Evolutionary conservation across 306 rosid genomes (phyloP).

Genomic region (Purshia tridentata): DNA sequence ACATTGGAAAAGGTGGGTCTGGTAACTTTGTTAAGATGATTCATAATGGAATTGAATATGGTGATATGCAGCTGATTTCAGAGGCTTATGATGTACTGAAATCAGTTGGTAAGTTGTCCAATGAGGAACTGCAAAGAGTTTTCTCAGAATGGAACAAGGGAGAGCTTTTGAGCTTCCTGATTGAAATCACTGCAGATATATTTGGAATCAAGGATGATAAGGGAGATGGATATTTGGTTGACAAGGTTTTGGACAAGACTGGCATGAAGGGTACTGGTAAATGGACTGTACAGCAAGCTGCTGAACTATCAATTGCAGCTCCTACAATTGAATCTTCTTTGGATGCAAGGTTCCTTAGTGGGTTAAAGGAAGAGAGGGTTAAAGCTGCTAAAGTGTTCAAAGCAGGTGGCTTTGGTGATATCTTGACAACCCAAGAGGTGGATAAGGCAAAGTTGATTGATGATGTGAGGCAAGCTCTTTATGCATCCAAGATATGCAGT

Average conservation of each 20-base stretch:
- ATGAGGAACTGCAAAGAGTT: conserved; percentile 63
- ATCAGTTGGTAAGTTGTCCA: conserved; percentile 89
- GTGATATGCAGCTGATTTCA: conserved; percentile 95
- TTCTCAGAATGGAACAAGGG: conserved; percentile 92
- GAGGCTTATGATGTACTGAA: conserved; percentile 91
- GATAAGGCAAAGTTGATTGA: conserved; percentile 75
- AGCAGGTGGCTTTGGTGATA: conserved; percentile 64
- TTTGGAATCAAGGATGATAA: conserved; percentile 87
- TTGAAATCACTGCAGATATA: conserved; percentile 90
- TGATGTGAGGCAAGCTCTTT: conserved; percentile 89
- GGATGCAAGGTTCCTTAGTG: conserved; percentile 94
- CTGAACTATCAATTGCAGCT: conserved; percentile 88
- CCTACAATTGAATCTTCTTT: conserved; percentile 89
- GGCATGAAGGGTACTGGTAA: conserved; percentile 97
- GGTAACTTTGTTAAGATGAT: conserved; percentile 97
- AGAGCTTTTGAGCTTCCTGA: conserved; percentile 82
- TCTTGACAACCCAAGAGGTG: conserved; percentile 49
- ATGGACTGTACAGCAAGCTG: conserved; percentile 98
- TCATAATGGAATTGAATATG: conserved; percentile 90
- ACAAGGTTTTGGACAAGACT: conserved; percentile 92
- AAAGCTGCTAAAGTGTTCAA: conserved; percentile 75
- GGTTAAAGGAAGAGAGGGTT: conserved; percentile 87
- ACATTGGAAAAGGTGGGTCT: conserved; percentile 86
- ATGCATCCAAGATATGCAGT: conserved; percentile 89
- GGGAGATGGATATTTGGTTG: conserved; percentile 82